Percentiles rank a stretch among this genome's conserved stretches.
These are phyloP conservation scores for Nicotiana tabacum DNA, from an alignment of 257 asterid species.

Conservation along the genomic window DNA sequence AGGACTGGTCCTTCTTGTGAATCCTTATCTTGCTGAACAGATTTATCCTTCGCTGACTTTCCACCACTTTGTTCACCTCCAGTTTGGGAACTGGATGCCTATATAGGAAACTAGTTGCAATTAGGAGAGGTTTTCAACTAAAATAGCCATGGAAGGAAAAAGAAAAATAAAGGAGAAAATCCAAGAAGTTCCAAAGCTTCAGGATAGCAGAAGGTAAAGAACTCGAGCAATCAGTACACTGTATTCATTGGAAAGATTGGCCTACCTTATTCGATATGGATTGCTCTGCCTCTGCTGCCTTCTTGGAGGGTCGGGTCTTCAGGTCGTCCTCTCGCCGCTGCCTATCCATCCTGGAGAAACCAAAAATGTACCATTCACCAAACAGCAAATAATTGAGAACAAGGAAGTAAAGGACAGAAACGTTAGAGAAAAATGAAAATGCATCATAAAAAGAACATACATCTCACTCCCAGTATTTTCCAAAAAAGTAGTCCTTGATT, in stretches of 20 bases:
- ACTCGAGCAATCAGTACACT: slow-evolving; percentile 2
- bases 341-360: slow-evolving; percentile 74
- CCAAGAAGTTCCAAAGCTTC: background rate
- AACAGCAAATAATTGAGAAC: background rate
- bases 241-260: background rate
- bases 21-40: slow-evolving; percentile 74
- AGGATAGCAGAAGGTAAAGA: slow-evolving; percentile 5
- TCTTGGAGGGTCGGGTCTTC: slow-evolving; percentile 81
- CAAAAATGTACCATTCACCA: background rate
- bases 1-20: slow-evolving; percentile 63
- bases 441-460: slow-evolving; percentile 2
- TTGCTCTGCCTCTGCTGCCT: slow-evolving; percentile 73
- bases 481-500: background rate
- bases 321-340: slow-evolving; percentile 92
- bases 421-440: background rate
- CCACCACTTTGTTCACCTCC: slow-evolving; percentile 74
- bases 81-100: slow-evolving; percentile 91
- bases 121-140: background rate
- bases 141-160: background rate
- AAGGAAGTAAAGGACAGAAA: background rate
- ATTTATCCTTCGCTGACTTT: slow-evolving; percentile 76
- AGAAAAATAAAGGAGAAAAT: background rate
- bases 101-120: slow-evolving; percentile 7
- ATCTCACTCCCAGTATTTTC: slow-evolving; percentile 2
- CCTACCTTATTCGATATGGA: slow-evolving; percentile 69